Evolutionary conservation across 768 basidiomycete genomes (phyloP).

Genomic region (Phaffia australis): DNA sequence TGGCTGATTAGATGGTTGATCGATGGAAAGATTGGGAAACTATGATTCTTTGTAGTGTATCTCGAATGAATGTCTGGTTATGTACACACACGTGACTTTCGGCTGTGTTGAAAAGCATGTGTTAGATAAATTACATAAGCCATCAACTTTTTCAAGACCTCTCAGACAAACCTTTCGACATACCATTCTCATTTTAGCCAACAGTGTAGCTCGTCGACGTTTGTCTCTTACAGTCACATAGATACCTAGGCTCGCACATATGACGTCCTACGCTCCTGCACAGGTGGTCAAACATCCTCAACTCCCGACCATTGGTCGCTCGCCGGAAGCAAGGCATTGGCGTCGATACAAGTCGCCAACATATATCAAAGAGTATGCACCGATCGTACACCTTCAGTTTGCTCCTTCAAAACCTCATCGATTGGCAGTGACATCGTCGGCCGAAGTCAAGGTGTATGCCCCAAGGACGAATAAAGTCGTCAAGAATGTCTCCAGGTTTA

Average conservation of each 20-base stretch:
- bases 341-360: slow-evolving; percentile 77
- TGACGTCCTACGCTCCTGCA: slow-evolving; percentile 54
- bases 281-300: slow-evolving; percentile 52
- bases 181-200: too few relatives aligned
- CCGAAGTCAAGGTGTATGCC: slow-evolving; percentile 87
- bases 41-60: too few relatives aligned
- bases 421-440: slow-evolving; percentile 90
- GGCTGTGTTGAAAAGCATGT: too few relatives aligned
- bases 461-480: slow-evolving; percentile 91
- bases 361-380: slow-evolving; percentile 94
- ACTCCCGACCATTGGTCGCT: slow-evolving; percentile 49
- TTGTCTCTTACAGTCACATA: too few relatives aligned
- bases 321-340: slow-evolving; percentile 71
- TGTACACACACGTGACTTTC: too few relatives aligned
- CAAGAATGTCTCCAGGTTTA: slow-evolving; percentile 93
- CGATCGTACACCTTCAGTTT: slow-evolving; percentile 89
- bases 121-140: too few relatives aligned
- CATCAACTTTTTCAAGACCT: too few relatives aligned
- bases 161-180: too few relatives aligned
- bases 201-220: too few relatives aligned
- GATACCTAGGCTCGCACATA: neutral
- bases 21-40: too few relatives aligned
- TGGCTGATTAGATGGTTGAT: too few relatives aligned
- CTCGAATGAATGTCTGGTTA: too few relatives aligned
- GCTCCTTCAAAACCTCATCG: slow-evolving; percentile 74